Base-by-base conservation (phyloP, 495 filamentous ascomycete genomes). In the Penicillium antarcticum region DNA sequence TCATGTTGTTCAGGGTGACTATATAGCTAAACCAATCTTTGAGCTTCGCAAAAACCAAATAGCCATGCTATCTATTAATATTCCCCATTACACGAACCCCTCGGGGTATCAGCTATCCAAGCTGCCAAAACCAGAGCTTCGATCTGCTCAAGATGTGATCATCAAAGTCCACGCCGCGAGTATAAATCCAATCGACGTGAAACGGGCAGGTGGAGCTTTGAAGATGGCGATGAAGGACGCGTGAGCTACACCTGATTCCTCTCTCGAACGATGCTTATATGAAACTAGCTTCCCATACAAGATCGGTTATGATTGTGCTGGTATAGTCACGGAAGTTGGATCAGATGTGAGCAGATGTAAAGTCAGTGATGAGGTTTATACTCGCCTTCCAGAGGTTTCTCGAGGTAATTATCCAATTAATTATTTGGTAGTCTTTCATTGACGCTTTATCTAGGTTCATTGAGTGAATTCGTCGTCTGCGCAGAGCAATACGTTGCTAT, bases 181-280 rank as follows among this genome's bases (percentile, higher is more conserved):
- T 18, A 61, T 81, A 37, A 66, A 72, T 41, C 75, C 77, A 1
- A 66, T 75, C n/a, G 78, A 81, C 53, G 70, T 75, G 5, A 76
- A 76, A 56, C 48, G 73, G 19, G 71, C 75, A 3, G 55, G 53
- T 1, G 66, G 62, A 21, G 37, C 45, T 0, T 19, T 63, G 7
- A 71, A 73, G 29, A 9, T 65, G 38, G 52, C 63, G 45, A 46
- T 57, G 35, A 48, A 58, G 34, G 63, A 58, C 32, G 26, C 43
- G 53, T 60, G 46, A 6, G 58, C 42, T n/a, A 1, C 13, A 14
- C 17, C 23, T 44, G 1, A 17, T 29, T 19, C 16, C 14, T 24
- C 35, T 23, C 35, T 13, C 10, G 8, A 36, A 35, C n/a, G 14
- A 16, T 6, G 8, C n/a, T 12, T 2, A 13, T 45, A 3, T 13